Percentiles rank a stretch among this genome's conserved stretches.
phyloP scores from a whole-genome alignment of 2,329 filamentous ascomycete genomes.

The Triangularia setosa region DNA sequence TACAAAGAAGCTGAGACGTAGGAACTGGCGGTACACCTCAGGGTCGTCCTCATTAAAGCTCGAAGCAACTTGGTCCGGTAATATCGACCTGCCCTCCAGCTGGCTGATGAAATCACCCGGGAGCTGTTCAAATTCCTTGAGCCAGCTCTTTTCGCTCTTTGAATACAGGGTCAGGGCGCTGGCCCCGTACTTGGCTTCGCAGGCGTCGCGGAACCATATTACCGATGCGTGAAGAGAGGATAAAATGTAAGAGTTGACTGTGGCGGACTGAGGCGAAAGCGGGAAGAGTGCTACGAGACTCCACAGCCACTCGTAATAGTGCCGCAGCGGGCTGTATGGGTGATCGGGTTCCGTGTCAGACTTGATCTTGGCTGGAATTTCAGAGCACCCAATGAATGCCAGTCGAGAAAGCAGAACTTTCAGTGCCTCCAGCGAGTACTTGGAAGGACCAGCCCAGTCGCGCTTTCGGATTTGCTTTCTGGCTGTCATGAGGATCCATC shows the following conservation, averaged over 20 bases:
- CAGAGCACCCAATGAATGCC: constrained; percentile 48
- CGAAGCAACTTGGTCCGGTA: not conserved
- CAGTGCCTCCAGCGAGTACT: constrained; percentile 26
- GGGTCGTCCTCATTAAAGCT: constrained; percentile 13
- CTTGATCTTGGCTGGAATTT: constrained; percentile 34
- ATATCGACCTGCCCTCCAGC: not conserved
- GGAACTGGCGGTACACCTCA: constrained; percentile 30
- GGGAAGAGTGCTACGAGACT: constrained; percentile 30
- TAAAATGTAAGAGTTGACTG: constrained; percentile 37
- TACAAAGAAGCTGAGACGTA: constrained; percentile 38
- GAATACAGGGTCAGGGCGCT: constrained; percentile 15
- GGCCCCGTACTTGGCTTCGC: constrained; percentile 22
- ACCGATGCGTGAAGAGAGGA: constrained; percentile 34
- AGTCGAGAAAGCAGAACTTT: constrained; percentile 41
- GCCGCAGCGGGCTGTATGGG: constrained; percentile 23
- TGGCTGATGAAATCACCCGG: constrained; percentile 23
- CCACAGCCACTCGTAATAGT: constrained; percentile 40
- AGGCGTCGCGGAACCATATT: constrained; percentile 38
- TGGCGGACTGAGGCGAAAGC: constrained; percentile 9
- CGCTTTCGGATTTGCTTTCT: constrained; percentile 24
- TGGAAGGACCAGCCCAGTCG: constrained; percentile 24
- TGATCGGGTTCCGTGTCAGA: constrained; percentile 1
- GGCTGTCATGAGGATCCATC: constrained; percentile 30
- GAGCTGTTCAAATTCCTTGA: constrained; percentile 23
- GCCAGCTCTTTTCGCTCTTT: constrained; percentile 17